Percentiles rank a stretch among this genome's conserved stretches.
Evolutionary conservation across 2,329 filamentous ascomycete genomes (phyloP).

Genomic region (Aspergillus eucalypticola): DNA sequence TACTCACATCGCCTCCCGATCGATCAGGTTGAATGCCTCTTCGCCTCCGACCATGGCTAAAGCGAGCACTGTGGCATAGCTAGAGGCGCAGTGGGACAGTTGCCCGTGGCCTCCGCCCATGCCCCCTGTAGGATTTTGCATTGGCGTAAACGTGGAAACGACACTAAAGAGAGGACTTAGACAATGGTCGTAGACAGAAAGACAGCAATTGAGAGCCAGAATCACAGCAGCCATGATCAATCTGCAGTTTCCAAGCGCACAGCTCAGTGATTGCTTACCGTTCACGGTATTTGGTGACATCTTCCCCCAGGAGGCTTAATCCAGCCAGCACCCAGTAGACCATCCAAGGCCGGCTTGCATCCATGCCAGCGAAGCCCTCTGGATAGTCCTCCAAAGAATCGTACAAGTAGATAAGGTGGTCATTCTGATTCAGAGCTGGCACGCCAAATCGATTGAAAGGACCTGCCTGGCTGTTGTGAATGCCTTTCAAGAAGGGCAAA

Average conservation of each 20-base stretch:
- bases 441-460: constrained; percentile 71
- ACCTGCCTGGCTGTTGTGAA: constrained; percentile 50
- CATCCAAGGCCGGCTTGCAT: constrained; percentile 90
- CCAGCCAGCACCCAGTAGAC: constrained; percentile 88
- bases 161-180: constrained; percentile 47
- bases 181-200: background rate
- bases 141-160: constrained; percentile 71
- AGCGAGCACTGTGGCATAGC: constrained; percentile 80
- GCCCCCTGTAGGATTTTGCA: constrained; percentile 81
- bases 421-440: constrained; percentile 67
- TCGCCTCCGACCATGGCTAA: constrained; percentile 76
- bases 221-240: no score
- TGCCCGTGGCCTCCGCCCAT: constrained; percentile 95
- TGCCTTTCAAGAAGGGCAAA: constrained; percentile 63
- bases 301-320: constrained; percentile 73
- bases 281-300: constrained; percentile 65
- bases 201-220: no score
- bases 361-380: constrained; percentile 68
- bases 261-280: constrained; percentile 45
- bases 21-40: constrained; percentile 71
- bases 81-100: constrained; percentile 81
- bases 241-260: no score
- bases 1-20: constrained; percentile 71
- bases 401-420: constrained; percentile 53
- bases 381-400: constrained; percentile 63